These are phyloP conservation scores for Colletotrichum tropicale DNA, from an alignment of 2,329 filamentous ascomycete genomes.

Conservation along the genomic window DNA sequence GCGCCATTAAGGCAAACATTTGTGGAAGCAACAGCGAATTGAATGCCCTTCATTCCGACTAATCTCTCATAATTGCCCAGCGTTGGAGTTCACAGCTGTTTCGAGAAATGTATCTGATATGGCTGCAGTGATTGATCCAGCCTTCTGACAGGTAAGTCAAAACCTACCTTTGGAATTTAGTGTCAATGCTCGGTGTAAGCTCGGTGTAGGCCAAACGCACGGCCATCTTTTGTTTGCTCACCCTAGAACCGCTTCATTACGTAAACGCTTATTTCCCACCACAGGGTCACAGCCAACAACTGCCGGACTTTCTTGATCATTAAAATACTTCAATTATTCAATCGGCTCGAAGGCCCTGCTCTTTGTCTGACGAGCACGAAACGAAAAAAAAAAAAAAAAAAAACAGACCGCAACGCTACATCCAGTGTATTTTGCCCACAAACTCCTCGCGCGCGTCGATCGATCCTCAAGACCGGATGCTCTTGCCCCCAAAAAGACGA, in stretches of 20 bases:
- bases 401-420: not conserved
- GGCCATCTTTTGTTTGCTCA: not conserved
- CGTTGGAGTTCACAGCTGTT: too few relatives aligned
- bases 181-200: too few relatives aligned
- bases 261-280: not conserved
- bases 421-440: not conserved
- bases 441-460: slow-evolving; percentile 1
- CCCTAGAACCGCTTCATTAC: too few relatives aligned
- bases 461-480: slow-evolving; percentile 14
- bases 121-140: too few relatives aligned
- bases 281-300: not conserved
- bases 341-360: not conserved
- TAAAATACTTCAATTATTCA: not conserved
- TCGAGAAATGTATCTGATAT: too few relatives aligned
- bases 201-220: rapidly evolving
- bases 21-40: too few relatives aligned
- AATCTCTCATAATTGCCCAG: too few relatives aligned
- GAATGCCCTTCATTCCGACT: too few relatives aligned
- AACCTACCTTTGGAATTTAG: too few relatives aligned
- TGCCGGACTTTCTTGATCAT: not conserved
- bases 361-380: not conserved
- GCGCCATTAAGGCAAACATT: too few relatives aligned
- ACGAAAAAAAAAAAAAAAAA: too few relatives aligned
- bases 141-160: too few relatives aligned
- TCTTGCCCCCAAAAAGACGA: not conserved